Conservation (phyloP, 768 basidiomycete genomes). For the Sutorius australiensis region DNA sequence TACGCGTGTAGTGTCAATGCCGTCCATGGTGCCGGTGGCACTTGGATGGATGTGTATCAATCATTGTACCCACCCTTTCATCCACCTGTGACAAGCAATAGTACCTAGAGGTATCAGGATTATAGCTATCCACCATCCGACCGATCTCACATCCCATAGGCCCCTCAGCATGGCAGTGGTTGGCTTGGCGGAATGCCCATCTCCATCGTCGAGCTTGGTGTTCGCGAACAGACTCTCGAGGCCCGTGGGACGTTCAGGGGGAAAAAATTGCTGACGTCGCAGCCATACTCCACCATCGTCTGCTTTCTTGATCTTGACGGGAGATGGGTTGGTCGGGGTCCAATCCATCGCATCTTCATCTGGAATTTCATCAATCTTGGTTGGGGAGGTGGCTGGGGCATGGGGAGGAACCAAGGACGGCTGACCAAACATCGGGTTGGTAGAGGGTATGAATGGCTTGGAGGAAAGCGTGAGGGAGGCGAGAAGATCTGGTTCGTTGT, state of each 20-base stretch:
- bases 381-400: conserved; percentile 24
- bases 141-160: neutral
- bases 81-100: conserved; percentile 23
- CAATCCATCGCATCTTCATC: conserved; percentile 59
- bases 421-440: conserved; percentile 63
- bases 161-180: neutral
- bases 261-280: conserved; percentile 71
- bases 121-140: conserved; percentile 15
- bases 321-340: conserved; percentile 50
- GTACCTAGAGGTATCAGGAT: conserved; percentile 19
- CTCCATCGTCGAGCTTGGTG: conserved; percentile 52
- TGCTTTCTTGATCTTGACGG: conserved; percentile 20
- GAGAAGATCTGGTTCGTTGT: conserved; percentile 54
- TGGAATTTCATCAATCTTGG: conserved; percentile 26
- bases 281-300: conserved; percentile 47
- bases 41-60: conserved; percentile 11
- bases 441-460: conserved; percentile 48
- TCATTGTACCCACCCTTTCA: conserved; percentile 20
- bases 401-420: conserved; percentile 49
- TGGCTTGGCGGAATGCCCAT: neutral
- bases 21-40: neutral
- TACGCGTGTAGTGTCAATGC: conserved; percentile 2
- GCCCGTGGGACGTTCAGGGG: conserved; percentile 74
- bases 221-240: conserved; percentile 66
- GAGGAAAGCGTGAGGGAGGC: conserved; percentile 63